Percentiles rank a stretch among this genome's conserved stretches.
These are phyloP conservation scores for Chlorella sorokiniana DNA, from an alignment of 139 green algal species.

Conservation along the genomic window DNA sequence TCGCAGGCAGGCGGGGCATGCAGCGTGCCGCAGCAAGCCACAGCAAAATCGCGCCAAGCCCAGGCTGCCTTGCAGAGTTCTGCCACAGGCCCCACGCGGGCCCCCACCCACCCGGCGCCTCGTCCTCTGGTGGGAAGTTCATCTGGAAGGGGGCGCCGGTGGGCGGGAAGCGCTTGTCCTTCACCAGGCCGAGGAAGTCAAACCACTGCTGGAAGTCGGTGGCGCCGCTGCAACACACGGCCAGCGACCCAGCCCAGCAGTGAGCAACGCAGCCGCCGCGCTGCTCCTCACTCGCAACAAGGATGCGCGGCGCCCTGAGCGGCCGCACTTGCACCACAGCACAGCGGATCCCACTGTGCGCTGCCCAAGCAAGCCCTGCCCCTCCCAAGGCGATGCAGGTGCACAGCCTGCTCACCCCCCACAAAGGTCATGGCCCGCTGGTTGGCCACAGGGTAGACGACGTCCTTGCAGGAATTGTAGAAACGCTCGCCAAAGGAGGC, in stretches of 20 bases:
- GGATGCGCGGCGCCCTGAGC: no score
- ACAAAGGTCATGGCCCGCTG: slow-evolving; percentile 86
- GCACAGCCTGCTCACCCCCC: slow-evolving; percentile 52
- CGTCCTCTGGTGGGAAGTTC: slow-evolving; percentile 66
- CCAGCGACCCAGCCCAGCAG: not conserved
- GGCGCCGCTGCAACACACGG: slow-evolving; percentile 48
- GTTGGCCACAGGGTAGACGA: slow-evolving; percentile 63
- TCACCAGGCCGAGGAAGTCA: slow-evolving; percentile 81
- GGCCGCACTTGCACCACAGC: no score
- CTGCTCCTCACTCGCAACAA: no score
- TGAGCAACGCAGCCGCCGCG: no score
- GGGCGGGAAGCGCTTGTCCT: slow-evolving; percentile 69
- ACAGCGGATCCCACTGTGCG: no score
- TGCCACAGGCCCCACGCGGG: not conserved
- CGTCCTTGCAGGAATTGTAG: slow-evolving; percentile 81
- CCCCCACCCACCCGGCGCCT: slow-evolving; percentile 16
- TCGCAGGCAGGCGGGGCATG: not conserved
- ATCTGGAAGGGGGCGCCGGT: slow-evolving; percentile 75
- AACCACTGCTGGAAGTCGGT: slow-evolving; percentile 75
- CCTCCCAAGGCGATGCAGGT: not conserved
- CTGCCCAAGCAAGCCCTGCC: no score
- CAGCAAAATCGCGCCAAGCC: not conserved
- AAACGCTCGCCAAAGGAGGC: slow-evolving; percentile 59
- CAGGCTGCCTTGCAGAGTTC: not conserved
- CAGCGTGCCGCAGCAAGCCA: no score